Conservation (phyloP, 305 asterid species). For the Coffea humblotiana region DNA sequence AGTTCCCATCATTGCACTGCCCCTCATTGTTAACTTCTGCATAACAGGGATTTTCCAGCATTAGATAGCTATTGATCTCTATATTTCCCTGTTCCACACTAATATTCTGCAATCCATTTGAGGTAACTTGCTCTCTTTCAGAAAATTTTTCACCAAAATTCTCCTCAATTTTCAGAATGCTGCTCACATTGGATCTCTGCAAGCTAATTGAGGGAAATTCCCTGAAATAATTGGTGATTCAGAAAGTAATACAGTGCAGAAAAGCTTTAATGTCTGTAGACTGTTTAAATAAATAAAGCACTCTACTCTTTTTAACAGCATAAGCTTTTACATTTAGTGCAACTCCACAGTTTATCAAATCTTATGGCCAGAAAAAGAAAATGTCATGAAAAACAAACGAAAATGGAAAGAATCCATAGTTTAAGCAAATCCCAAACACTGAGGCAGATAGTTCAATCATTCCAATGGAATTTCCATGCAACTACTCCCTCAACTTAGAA, state of each 20-base stretch:
- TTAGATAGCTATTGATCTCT: conserved; percentile 3
- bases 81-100: conserved; percentile 13
- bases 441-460: too few relatives aligned
- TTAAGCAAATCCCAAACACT: not conserved
- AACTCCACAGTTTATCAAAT: not conserved
- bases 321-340: not conserved
- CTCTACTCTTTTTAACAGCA: not conserved
- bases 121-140: not conserved
- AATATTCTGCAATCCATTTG: conserved; percentile 15
- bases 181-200: not conserved
- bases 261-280: not conserved
- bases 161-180: not conserved
- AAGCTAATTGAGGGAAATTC: conserved; percentile 13
- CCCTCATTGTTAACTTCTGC: not conserved
- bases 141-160: not conserved
- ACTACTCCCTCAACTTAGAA: too few relatives aligned
- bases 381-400: not conserved
- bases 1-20: not conserved
- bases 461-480: too few relatives aligned
- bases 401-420: not conserved
- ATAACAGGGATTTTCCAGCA: conserved; percentile 4
- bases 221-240: conserved; percentile 25
- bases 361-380: not conserved
- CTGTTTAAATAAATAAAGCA: not conserved
- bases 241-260: conserved; percentile 4